Conservation (phyloP, 2,329 filamentous ascomycete species). For the Fusarium irregulare region DNA sequence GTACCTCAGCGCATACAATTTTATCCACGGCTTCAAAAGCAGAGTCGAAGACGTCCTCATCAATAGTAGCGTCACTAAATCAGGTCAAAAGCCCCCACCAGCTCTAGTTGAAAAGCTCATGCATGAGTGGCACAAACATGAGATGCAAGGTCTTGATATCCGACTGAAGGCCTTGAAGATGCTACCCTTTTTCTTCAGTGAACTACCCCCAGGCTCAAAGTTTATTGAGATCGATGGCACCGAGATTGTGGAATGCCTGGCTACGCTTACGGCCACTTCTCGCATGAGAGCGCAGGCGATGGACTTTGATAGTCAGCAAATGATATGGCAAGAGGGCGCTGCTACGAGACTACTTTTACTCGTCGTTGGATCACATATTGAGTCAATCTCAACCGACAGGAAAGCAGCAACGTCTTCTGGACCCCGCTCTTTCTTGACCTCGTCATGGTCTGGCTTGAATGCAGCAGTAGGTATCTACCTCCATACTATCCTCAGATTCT, state of each 20-base stretch:
- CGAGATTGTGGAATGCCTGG: slow-evolving; percentile 12
- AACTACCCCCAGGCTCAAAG: not conserved
- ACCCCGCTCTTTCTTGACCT: not conserved
- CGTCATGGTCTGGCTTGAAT: slow-evolving; percentile 32
- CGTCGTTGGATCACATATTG: slow-evolving; percentile 27
- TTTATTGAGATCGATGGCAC: slow-evolving; percentile 22
- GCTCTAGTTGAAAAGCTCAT: slow-evolving; percentile 18
- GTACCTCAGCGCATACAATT: slow-evolving; percentile 30
- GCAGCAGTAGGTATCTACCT: slow-evolving; percentile 27
- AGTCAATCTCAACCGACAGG: slow-evolving; percentile 6
- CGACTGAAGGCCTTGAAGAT: slow-evolving; percentile 32
- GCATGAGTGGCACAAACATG: slow-evolving; percentile 33
- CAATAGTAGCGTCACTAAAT: not conserved
- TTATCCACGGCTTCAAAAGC: slow-evolving; percentile 41
- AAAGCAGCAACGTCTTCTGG: accelerated
- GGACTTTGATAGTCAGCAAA: not conserved
- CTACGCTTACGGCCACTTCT: slow-evolving; percentile 8
- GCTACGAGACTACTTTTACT: slow-evolving; percentile 28
- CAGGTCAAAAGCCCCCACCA: not conserved
- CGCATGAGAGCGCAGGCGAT: not conserved
- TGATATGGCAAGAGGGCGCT: slow-evolving; percentile 37
- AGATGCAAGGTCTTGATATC: slow-evolving; percentile 6
- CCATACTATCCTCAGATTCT: slow-evolving; percentile 19
- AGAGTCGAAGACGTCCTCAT: slow-evolving; percentile 27
- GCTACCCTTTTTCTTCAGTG: slow-evolving; percentile 36